Conservation (phyloP, 495 filamentous ascomycete genomes). For the Penicillium robsamsonii region DNA sequence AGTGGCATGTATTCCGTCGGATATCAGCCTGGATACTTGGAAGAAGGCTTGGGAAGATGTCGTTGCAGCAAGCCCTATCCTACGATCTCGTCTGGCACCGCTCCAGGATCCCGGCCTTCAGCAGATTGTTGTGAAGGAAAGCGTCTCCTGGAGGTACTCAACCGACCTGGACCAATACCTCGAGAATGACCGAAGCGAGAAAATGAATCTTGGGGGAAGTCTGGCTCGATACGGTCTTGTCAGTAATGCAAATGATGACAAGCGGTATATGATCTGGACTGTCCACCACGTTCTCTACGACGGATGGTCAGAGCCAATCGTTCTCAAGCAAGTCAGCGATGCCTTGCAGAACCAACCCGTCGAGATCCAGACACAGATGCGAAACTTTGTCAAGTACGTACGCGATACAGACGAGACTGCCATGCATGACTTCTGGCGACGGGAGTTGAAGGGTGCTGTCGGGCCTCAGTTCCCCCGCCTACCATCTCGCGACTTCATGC, state of each 20-base stretch:
- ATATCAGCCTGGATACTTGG: slow-evolving; percentile 36
- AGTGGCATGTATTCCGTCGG: slow-evolving; percentile 40
- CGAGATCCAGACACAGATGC: slow-evolving; percentile 31
- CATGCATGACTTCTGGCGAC: slow-evolving; percentile 45
- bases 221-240: slow-evolving; percentile 57
- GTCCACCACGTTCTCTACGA: slow-evolving; percentile 70
- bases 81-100: slow-evolving; percentile 61
- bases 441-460: slow-evolving; percentile 49
- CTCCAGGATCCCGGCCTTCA: slow-evolving; percentile 52
- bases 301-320: slow-evolving; percentile 60
- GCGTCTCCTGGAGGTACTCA: slow-evolving; percentile 40
- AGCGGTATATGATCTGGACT: slow-evolving; percentile 56
- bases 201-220: slow-evolving; percentile 54
- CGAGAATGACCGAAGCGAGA: slow-evolving; percentile 41
- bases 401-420: slow-evolving; percentile 32
- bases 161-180: slow-evolving; percentile 50
- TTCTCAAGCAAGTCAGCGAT: slow-evolving; percentile 53
- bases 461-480: slow-evolving; percentile 57
- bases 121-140: slow-evolving; percentile 55
- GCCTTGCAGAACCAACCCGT: slow-evolving; percentile 25
- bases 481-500: slow-evolving; percentile 53
- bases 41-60: slow-evolving; percentile 52
- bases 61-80: slow-evolving; percentile 46
- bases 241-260: slow-evolving; percentile 27
- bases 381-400: slow-evolving; percentile 45